These are phyloP conservation scores for Penicillium sp. DNA, from an alignment of 2,329 filamentous ascomycete genomes.

Conservation along the genomic window DNA sequence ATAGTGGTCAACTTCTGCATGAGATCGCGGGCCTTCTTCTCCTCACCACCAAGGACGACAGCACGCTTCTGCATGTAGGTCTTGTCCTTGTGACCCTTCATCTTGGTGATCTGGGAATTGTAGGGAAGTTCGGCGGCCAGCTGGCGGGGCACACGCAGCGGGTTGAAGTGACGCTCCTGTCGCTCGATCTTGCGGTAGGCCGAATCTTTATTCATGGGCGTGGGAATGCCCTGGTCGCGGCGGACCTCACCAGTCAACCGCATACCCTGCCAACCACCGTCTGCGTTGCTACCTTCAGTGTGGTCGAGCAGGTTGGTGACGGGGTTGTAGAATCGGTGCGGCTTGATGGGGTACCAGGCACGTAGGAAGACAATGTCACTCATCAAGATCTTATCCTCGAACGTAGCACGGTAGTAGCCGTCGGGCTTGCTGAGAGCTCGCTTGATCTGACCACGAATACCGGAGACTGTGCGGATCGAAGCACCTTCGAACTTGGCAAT, in stretches of 20 bases:
- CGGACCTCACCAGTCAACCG: slow-evolving; percentile 90
- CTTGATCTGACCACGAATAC: slow-evolving; percentile 95
- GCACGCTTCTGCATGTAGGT: slow-evolving; percentile 96
- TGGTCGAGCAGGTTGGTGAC: slow-evolving; percentile 84
- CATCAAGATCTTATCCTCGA: slow-evolving; percentile 97
- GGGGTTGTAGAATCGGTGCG: slow-evolving; percentile 94
- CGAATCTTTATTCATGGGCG: slow-evolving; percentile 79
- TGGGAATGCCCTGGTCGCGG: slow-evolving; percentile 69
- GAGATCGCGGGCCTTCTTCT: slow-evolving; percentile 82
- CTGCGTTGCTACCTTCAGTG: slow-evolving; percentile 27
- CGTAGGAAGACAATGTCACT: slow-evolving; percentile 94
- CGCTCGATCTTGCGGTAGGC: slow-evolving; percentile 70
- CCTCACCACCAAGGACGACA: slow-evolving; percentile 80
- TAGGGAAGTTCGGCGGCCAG: slow-evolving; percentile 80
- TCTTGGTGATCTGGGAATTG: slow-evolving; percentile 84
- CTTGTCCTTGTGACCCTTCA: slow-evolving; percentile 73
- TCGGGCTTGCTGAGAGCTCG: slow-evolving; percentile 89
- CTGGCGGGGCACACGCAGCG: slow-evolving; percentile 50
- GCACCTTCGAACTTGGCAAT: slow-evolving; percentile 98
- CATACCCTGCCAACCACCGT: slow-evolving; percentile 77
- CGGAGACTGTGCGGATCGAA: slow-evolving; percentile 91
- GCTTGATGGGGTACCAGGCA: slow-evolving; percentile 95
- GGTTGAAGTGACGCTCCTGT: slow-evolving; percentile 73
- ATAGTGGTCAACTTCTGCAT: slow-evolving; percentile 92
- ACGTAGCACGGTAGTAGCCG: slow-evolving; percentile 93